These are phyloP conservation scores for Diplocarpon rosae DNA, from an alignment of 2,329 filamentous ascomycete species.

Conservation along the genomic window DNA sequence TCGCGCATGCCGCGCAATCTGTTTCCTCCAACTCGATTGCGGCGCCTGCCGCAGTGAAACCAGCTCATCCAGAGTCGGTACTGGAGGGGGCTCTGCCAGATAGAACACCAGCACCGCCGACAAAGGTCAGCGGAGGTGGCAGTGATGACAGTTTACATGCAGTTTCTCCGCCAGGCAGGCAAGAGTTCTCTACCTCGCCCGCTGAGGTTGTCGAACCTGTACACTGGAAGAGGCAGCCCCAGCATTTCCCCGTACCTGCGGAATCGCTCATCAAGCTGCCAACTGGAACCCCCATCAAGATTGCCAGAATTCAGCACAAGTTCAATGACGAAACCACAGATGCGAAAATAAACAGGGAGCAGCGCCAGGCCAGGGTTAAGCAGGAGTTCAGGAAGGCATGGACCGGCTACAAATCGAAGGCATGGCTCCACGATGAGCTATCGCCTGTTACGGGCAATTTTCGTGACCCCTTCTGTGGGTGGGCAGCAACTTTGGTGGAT, in stretches of 20 bases:
- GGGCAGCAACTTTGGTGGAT: constrained; percentile 82
- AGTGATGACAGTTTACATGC: constrained; percentile 19
- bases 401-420: constrained; percentile 67
- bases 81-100: constrained; percentile 22
- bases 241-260: constrained; percentile 65
- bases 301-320: constrained; percentile 66
- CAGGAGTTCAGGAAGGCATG: constrained; percentile 68
- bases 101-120: constrained; percentile 14
- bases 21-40: not conserved
- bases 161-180: constrained; percentile 21
- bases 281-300: constrained; percentile 52
- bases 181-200: constrained; percentile 14
- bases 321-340: constrained; percentile 56
- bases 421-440: constrained; percentile 82
- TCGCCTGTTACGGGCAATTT: constrained; percentile 56
- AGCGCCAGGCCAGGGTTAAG: constrained; percentile 57
- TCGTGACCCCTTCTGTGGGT: constrained; percentile 79
- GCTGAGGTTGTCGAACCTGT: constrained; percentile 26
- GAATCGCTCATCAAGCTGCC: constrained; percentile 68
- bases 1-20: not conserved
- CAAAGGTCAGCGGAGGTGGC: constrained; percentile 11
- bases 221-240: constrained; percentile 64
- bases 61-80: constrained; percentile 4
- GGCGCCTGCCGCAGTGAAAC: not conserved
- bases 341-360: constrained; percentile 49